These are phyloP conservation scores for Trapa incisa DNA, from an alignment of 345 rosid species.

Conservation along the genomic window DNA sequence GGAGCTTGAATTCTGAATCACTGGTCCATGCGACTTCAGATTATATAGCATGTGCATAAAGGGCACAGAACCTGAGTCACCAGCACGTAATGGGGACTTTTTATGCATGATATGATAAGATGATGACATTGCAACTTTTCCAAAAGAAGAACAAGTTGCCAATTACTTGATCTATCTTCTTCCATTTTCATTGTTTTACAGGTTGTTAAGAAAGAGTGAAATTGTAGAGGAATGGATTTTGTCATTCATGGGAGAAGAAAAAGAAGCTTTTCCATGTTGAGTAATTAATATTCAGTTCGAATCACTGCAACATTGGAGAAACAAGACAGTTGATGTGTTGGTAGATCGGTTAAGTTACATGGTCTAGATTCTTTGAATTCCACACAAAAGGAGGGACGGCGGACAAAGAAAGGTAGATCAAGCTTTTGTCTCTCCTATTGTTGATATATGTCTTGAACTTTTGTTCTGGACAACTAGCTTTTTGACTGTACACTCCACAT, in stretches of 20 bases:
- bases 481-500: too few relatives aligned
- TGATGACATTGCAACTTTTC: neutral
- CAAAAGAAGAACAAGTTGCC: neutral
- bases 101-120: neutral
- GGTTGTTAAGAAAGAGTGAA: neutral
- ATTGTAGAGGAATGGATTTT: neutral
- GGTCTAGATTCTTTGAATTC: neutral
- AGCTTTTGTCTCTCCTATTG: neutral
- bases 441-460: too few relatives aligned
- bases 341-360: neutral
- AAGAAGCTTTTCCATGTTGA: neutral
- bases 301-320: neutral
- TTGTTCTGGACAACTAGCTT: too few relatives aligned
- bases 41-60: neutral
- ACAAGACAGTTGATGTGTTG: neutral
- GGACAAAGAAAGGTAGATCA: too few relatives aligned
- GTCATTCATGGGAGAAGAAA: neutral
- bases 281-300: neutral
- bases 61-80: neutral
- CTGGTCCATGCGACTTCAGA: neutral
- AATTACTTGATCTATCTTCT: neutral
- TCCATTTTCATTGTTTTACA: too few relatives aligned
- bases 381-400: neutral
- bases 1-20: neutral
- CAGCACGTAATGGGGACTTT: neutral